Evolutionary conservation across 2,329 filamentous ascomycete species (phyloP).

Genomic region (Colletotrichum lini): DNA sequence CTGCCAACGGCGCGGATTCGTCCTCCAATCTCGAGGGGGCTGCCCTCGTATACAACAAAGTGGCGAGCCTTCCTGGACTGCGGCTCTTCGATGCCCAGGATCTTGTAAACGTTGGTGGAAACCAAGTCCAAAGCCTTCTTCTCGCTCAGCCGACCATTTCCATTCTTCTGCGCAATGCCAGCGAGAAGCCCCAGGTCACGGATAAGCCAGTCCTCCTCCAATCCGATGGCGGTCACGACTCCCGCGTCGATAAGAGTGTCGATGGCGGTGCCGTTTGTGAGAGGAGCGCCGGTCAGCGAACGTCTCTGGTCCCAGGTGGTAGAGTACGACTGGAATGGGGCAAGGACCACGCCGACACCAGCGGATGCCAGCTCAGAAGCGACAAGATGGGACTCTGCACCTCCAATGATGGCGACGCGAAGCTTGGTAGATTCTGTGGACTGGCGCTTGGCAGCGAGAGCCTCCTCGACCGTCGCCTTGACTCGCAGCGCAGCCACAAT

Average conservation of each 20-base stretch:
- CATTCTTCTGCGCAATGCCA: conserved; percentile 71
- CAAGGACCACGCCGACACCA: conserved; percentile 71
- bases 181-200: conserved; percentile 73
- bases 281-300: conserved; percentile 73
- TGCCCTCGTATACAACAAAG: conserved; percentile 76
- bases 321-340: conserved; percentile 70
- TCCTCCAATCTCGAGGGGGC: conserved; percentile 71
- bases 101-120: conserved; percentile 68
- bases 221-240: conserved; percentile 70
- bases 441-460: conserved; percentile 46
- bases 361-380: conserved; percentile 71
- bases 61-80: conserved; percentile 53
- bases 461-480: conserved; percentile 69
- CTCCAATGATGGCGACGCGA: conserved; percentile 72
- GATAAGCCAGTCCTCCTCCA: conserved; percentile 74
- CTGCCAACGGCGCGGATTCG: conserved; percentile 68
- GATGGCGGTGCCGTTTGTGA: conserved; percentile 75
- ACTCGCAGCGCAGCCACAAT: conserved; percentile 72
- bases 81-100: conserved; percentile 64
- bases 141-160: conserved; percentile 67
- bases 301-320: conserved; percentile 73
- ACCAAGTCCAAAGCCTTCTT: conserved; percentile 70
- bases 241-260: conserved; percentile 72
- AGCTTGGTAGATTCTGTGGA: conserved; percentile 51
- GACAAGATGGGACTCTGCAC: conserved; percentile 73